These are phyloP conservation scores for Thuja plicata DNA, from an alignment of 83 land plant genomes.

Conservation along the genomic window DNA sequence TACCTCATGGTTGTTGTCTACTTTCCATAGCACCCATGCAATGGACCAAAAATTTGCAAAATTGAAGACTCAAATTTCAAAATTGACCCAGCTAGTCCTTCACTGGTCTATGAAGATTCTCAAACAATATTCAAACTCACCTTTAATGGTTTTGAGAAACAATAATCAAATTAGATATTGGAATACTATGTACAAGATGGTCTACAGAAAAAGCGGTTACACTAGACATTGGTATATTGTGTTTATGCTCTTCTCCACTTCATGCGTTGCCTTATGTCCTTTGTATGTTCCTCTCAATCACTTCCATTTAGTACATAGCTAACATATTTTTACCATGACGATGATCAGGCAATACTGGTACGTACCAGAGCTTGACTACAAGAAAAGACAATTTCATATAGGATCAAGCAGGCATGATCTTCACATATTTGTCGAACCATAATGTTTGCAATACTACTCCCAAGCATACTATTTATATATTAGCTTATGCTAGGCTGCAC, in stretches of 20 bases:
- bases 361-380: not conserved
- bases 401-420: not conserved
- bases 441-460: not conserved
- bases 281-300: not conserved
- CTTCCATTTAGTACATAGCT: not conserved
- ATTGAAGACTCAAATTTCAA: no score
- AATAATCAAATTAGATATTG: not conserved
- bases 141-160: no score
- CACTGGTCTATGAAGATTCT: no score
- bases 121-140: no score
- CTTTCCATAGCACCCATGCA: no score
- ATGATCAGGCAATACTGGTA: not conserved
- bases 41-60: no score
- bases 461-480: not conserved
- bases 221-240: not conserved
- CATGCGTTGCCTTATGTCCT: not conserved
- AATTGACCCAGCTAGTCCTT: no score
- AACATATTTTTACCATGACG: not conserved
- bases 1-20: no score
- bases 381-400: not conserved
- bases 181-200: not conserved
- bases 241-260: not conserved
- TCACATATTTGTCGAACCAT: not conserved
- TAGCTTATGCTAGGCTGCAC: not conserved
- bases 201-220: not conserved